Conservation (phyloP, 805 yeast species). For the Saccharomyces mikatae region DNA sequence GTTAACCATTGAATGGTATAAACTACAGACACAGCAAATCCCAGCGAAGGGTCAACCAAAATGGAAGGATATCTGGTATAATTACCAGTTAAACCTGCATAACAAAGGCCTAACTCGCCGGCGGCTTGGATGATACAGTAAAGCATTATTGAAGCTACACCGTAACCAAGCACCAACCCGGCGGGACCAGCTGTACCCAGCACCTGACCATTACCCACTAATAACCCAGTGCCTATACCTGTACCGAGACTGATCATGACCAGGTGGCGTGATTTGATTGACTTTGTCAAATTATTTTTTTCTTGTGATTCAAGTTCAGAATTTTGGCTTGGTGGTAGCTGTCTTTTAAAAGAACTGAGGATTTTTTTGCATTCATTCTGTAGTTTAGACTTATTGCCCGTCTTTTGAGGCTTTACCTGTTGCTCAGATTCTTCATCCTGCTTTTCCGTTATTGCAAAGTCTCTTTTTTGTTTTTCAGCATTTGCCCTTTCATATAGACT, state of each 20-base stretch:
- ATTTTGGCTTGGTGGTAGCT: background rate
- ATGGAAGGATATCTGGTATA: constrained; percentile 47
- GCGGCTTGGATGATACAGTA: constrained; percentile 48
- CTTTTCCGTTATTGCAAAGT: background rate
- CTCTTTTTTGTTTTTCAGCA: background rate
- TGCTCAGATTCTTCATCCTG: background rate
- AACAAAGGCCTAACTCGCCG: constrained; percentile 56
- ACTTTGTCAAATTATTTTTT: constrained; percentile 1
- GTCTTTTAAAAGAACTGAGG: constrained; percentile 4
- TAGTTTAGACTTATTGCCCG: background rate
- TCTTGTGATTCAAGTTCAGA: constrained; percentile 1
- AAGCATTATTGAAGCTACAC: constrained; percentile 47
- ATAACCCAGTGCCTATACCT: constrained; percentile 69
- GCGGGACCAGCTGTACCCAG: constrained; percentile 38
- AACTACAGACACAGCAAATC: constrained; percentile 56
- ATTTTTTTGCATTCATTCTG: background rate
- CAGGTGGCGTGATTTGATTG: constrained; percentile 14
- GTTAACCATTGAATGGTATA: constrained; percentile 49
- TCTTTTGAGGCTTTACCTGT: background rate
- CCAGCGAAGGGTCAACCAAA: constrained; percentile 51
- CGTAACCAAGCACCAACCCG: constrained; percentile 45
- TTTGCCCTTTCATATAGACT: background rate
- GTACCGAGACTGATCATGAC: constrained; percentile 61
- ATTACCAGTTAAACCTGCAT: constrained; percentile 50
- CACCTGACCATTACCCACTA: constrained; percentile 46